Base-by-base conservation (phyloP, 2,329 filamentous ascomycete genomes). In the Cladosporium sphaerospermum region DNA sequence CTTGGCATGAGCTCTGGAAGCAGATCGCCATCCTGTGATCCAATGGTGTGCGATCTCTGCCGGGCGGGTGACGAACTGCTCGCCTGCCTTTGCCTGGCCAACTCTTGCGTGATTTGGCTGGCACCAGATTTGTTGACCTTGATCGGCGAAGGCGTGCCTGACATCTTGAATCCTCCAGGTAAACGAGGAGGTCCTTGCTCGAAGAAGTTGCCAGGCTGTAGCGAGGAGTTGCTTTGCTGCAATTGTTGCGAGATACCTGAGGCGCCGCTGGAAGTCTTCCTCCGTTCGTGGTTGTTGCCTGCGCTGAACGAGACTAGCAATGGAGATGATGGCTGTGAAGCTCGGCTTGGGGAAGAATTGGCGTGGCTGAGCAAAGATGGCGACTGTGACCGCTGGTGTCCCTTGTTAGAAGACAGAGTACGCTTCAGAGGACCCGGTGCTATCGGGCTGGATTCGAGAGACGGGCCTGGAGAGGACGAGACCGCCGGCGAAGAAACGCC, bases 251-350 rank as follows among this genome's bases (percentile, higher is more conserved):
- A 36, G 34, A 93, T 75, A 54, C 82, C 87, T 3, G 90, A 95
- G 1, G 89, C 89, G 59, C 87, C 92, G 65, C 88, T 95, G 3
- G 93, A 97, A 4, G 89, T 89, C 74, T 99, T 99, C 45, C 93
- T 83, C 56, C 91, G 83, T 55, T 97, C 91, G 50, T 83, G 80
- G 52, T 85, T 83, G 61, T 89, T 87, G 5, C 88, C 88, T 10
- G 92, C 88, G 55, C 92, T 89, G 69, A 99, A 99, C 5, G 93
- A 95, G 8, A 97, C 88, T n/a, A 97, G 78, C n/a, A 99, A 75
- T 0, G 93, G 93, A 5, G 89, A 95, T 0, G 88, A 92, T 45
- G 85, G 85, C 63, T 88, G 85, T 3, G 93, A 99, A 3, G 81
- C 83, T 59, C 92, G 83, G 67, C 82, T 96, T 1, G 93, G 92